Evolutionary conservation across 768 basidiomycete genomes (phyloP).

Genomic region (Pulveroboletus sp.): DNA sequence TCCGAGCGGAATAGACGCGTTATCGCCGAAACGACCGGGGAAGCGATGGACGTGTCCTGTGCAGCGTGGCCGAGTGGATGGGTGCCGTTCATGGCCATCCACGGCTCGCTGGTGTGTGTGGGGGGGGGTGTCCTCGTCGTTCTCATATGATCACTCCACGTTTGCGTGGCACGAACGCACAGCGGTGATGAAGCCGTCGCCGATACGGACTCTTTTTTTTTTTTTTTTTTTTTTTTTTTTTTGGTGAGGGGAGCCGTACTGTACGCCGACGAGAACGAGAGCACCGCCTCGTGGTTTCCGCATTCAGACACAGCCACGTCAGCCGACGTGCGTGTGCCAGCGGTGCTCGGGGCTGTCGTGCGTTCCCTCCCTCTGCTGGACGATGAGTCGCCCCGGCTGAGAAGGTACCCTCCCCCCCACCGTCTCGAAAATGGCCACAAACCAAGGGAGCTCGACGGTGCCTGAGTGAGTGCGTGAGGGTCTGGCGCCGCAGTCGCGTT

Average conservation of each 20-base stretch:
- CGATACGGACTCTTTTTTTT: neutral
- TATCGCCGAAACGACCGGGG: slow-evolving; percentile 18
- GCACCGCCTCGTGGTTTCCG: slow-evolving; percentile 13
- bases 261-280: no score
- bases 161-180: no score
- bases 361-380: slow-evolving; percentile 1
- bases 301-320: slow-evolving; percentile 9
- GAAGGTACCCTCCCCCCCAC: no score
- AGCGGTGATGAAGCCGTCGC: neutral
- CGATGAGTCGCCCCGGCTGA: slow-evolving; percentile 1
- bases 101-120: slow-evolving; percentile 4
- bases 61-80: neutral
- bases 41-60: slow-evolving; percentile 16
- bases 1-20: neutral
- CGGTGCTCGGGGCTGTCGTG: no score
- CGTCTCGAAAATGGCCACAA: no score
- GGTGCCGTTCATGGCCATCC: neutral
- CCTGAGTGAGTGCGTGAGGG: no score
- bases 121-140: slow-evolving; percentile 15
- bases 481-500: no score
- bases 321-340: neutral
- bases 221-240: no score
- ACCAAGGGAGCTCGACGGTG: no score
- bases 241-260: no score
- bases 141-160: slow-evolving; percentile 1